phyloP scores from a whole-genome alignment of 169 alveolate genomes.

The Eimeria maxima region DNA sequence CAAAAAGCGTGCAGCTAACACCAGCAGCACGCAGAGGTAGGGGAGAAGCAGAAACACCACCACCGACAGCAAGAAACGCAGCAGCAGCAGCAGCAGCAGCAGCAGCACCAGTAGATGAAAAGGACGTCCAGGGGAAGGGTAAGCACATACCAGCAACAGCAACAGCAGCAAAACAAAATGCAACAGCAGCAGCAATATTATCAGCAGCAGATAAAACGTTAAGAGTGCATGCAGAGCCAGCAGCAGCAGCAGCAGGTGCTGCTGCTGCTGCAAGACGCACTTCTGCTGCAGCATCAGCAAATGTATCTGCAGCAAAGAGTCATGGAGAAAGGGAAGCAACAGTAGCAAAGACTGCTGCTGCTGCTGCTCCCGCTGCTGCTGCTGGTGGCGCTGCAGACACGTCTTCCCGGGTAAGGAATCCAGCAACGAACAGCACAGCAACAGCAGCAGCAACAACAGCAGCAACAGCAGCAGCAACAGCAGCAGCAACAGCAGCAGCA shows the following conservation, averaged over 20 bases:
- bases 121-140: not conserved
- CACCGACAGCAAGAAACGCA: not conserved
- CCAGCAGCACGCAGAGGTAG: not conserved
- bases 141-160: not conserved
- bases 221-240: not conserved
- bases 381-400: not conserved
- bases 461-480: too few species aligned
- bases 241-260: conserved; percentile 32
- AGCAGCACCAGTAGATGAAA: not conserved
- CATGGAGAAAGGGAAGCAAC: not conserved
- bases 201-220: not conserved
- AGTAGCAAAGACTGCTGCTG: not conserved
- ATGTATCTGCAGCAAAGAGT: not conserved
- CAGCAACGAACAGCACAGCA: not conserved
- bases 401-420: not conserved
- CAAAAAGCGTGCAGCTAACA: not conserved
- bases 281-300: conserved; percentile 25
- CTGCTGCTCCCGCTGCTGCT: conserved; percentile 19
- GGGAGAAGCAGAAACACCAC: not conserved
- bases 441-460: not conserved
- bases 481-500: too few species aligned
- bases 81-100: conserved; percentile 12
- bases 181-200: not conserved
- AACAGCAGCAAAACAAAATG: not conserved
- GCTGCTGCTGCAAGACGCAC: not conserved